Evolutionary conservation across 2,329 filamentous ascomycete species (phyloP).

Genomic region (Xylaria sp.): DNA sequence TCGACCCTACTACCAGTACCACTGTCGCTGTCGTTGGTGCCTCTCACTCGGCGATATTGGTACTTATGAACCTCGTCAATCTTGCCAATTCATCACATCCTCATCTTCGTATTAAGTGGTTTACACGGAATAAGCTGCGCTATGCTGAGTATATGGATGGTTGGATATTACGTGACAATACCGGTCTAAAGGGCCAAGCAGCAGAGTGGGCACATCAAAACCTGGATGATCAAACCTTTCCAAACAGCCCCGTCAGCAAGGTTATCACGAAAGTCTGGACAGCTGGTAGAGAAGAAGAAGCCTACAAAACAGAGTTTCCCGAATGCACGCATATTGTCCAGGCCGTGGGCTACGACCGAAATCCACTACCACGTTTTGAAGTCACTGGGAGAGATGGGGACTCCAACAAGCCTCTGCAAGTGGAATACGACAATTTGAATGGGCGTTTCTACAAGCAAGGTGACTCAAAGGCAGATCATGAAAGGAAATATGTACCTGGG

Average conservation of each 20-base stretch:
- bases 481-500: constrained; percentile 57
- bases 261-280: constrained; percentile 60
- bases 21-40: constrained; percentile 69
- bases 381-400: constrained; percentile 48
- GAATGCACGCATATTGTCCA: constrained; percentile 64
- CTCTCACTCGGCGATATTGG: constrained; percentile 71
- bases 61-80: constrained; percentile 68
- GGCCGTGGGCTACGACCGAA: constrained; percentile 66
- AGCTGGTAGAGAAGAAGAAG: constrained; percentile 54
- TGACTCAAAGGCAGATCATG: constrained; percentile 41
- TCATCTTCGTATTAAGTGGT: constrained; percentile 67
- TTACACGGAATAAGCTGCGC: constrained; percentile 67
- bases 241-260: constrained; percentile 56
- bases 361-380: constrained; percentile 60
- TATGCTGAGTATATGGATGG: constrained; percentile 71
- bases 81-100: constrained; percentile 63
- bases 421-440: constrained; percentile 50
- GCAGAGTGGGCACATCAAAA: constrained; percentile 68
- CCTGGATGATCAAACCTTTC: constrained; percentile 63
- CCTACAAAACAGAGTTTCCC: constrained; percentile 59
- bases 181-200: constrained; percentile 70
- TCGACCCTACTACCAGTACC: constrained; percentile 50
- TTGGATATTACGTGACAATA: constrained; percentile 73
- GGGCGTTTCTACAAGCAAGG: constrained; percentile 60
- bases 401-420: constrained; percentile 25